Conservation (phyloP, 331 rosid genomes). For the Erythrophleum ivorense region DNA sequence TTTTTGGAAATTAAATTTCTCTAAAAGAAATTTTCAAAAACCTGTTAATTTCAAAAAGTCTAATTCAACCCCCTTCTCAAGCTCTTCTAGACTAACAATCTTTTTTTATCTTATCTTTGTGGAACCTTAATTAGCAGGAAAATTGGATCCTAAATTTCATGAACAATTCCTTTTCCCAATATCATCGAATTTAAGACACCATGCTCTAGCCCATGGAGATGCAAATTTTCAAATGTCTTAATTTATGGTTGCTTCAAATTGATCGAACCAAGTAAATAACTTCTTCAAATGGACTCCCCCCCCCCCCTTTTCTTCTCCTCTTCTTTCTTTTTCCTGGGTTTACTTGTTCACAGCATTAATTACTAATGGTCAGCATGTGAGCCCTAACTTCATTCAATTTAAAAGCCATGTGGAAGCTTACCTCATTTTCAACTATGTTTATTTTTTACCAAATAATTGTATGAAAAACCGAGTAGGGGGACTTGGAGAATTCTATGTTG, state of each 20-base stretch:
- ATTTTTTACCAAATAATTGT: constrained; percentile 12
- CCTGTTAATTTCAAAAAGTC: no score
- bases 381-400: constrained; percentile 28
- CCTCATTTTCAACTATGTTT: constrained; percentile 36
- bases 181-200: constrained; percentile 46
- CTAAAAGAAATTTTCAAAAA: no score
- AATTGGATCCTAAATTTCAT: constrained; percentile 49
- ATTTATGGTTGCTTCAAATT: constrained; percentile 39
- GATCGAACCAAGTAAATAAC: constrained; percentile 17
- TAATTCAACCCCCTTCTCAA: no score
- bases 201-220: constrained; percentile 16
- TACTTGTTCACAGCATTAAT: background rate
- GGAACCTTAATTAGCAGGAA: background rate
- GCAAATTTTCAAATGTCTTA: constrained; percentile 23
- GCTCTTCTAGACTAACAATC: no score
- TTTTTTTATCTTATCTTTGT: background rate
- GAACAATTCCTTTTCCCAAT: constrained; percentile 50
- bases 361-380: background rate
- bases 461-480: constrained; percentile 34
- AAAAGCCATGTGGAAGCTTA: constrained; percentile 36
- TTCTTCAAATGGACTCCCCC: background rate
- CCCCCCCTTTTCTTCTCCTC: no score
- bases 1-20: no score
- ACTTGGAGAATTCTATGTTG: constrained; percentile 26
- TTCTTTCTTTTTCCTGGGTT: background rate